Evolutionary conservation across 2,329 filamentous ascomycete genomes (phyloP), one percentile per base, ranked within the genome.

Genomic region (Meredithiella fracta): DNA sequence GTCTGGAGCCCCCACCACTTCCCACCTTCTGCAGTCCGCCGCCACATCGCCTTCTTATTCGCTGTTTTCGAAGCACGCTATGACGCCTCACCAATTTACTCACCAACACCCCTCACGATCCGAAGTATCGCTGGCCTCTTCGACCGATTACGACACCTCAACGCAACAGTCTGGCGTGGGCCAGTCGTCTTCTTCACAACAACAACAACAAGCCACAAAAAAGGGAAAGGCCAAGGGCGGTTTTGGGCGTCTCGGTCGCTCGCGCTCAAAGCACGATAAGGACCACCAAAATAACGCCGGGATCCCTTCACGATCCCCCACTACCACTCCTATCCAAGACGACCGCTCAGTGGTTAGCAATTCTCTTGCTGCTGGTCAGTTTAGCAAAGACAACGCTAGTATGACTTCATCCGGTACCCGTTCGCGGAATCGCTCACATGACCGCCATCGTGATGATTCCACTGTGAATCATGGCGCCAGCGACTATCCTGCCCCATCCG

Each of bases 361-460:
- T 17, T 51, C 44, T 17, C 53, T 42, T 44, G 40, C 34, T 20
- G 50, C 22, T 23, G 37, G 14, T 9, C 40, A 44, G n/a, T 26
- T 53, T 23, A 34, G 26, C n/a, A 51, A 57, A n/a, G 47, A 54
- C 25, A 55, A 37, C 25, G 1, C 49, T 50, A 53, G 25, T 11
- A 54, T 50, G 15, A 23, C 57, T 49, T 51, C 29, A n/a, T 42
- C 53, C 3, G 47, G 49, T 22, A 79, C 83, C 29, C 73, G 75
- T 23, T 67, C 75, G 56, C 77, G 86, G 60, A 87, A 85, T 62
- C 81, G 83, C 62, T 89, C 86, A 2, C 80, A 81, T 60, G 87
- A 94, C 65, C 79, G 86, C 64, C 67, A 22, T 69, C 31, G 75
- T 58, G 75, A 78, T 49, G 57, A 58, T 44, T 20, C 37, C 22